A percentile compares a stretch with the other conserved stretches of the same genome.
phyloP scores from a whole-genome alignment of 148 eudicot species.

The Dysphania ambrosioides region DNA sequence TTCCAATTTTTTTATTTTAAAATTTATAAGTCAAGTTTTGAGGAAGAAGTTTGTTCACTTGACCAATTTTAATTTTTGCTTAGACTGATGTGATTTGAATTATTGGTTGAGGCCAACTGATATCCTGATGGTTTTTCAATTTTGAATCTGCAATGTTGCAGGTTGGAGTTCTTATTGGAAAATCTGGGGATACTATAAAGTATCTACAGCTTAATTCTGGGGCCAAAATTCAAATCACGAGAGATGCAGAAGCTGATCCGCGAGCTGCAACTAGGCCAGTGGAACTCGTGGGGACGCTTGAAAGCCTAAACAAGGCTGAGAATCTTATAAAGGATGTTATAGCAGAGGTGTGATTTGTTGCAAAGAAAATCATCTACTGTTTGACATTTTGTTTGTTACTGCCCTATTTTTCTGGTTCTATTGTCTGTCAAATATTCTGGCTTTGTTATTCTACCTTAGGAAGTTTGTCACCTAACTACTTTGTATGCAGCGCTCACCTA shows the following conservation, averaged over 20 bases:
- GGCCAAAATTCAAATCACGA: conserved; percentile 87
- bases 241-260: conserved; percentile 93
- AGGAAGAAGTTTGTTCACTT: not conserved
- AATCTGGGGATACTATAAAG: conserved; percentile 87
- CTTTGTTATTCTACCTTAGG: too few relatives aligned
- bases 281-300: conserved; percentile 68
- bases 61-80: not conserved
- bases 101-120: not conserved
- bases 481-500: too few relatives aligned
- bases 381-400: not conserved
- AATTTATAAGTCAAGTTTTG: too few relatives aligned
- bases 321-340: conserved; percentile 85
- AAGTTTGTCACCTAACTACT: too few relatives aligned
- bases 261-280: conserved; percentile 62
- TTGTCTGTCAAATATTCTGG: not conserved
- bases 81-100: not conserved
- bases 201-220: conserved; percentile 80
- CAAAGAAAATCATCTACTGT: not conserved
- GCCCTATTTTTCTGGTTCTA: not conserved
- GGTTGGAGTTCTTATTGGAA: conserved; percentile 99
- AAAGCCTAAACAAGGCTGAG: conserved; percentile 77
- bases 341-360: conserved; percentile 63
- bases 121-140: not conserved
- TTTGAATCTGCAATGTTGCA: conserved; percentile 30
- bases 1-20: too few relatives aligned